phyloP scores from a whole-genome alignment of 2,329 filamentous ascomycete species.

The Xylaria sp. region DNA sequence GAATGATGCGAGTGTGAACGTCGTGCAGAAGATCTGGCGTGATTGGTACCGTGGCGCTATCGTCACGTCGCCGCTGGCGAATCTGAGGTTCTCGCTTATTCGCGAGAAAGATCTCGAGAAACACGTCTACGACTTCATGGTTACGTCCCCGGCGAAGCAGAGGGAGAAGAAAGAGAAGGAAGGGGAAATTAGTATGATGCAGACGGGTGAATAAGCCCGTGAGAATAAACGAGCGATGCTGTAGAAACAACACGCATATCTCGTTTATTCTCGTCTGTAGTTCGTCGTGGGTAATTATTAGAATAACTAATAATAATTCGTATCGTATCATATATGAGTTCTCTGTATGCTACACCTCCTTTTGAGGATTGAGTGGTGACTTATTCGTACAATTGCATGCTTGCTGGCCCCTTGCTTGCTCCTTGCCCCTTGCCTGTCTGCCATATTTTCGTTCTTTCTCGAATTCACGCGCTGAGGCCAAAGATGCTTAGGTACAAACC shows the following conservation, averaged over 20 bases:
- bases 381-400: slow-evolving; percentile 37
- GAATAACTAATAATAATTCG: neutral
- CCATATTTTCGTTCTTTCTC: neutral
- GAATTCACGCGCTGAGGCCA: neutral
- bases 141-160: slow-evolving; percentile 16
- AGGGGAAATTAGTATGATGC: neutral
- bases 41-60: slow-evolving; percentile 58
- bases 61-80: slow-evolving; percentile 54
- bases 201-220: neutral
- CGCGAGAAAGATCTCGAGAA: slow-evolving; percentile 56
- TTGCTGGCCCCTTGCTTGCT: neutral
- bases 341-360: slow-evolving; percentile 38
- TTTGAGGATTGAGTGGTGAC: slow-evolving; percentile 47
- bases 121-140: slow-evolving; percentile 43
- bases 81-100: slow-evolving; percentile 59
- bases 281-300: slow-evolving; percentile 2
- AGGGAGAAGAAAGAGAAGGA: neutral
- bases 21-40: slow-evolving; percentile 62
- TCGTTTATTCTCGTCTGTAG: neutral
- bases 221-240: too few species aligned
- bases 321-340: slow-evolving; percentile 32
- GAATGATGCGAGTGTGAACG: slow-evolving; percentile 43
- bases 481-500: neutral
- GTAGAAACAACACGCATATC: neutral
- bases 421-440: neutral